These are phyloP conservation scores for Radiomyces spectabilis DNA, from an alignment of 192 early-diverging fungal genomes.

Conservation along the genomic window DNA sequence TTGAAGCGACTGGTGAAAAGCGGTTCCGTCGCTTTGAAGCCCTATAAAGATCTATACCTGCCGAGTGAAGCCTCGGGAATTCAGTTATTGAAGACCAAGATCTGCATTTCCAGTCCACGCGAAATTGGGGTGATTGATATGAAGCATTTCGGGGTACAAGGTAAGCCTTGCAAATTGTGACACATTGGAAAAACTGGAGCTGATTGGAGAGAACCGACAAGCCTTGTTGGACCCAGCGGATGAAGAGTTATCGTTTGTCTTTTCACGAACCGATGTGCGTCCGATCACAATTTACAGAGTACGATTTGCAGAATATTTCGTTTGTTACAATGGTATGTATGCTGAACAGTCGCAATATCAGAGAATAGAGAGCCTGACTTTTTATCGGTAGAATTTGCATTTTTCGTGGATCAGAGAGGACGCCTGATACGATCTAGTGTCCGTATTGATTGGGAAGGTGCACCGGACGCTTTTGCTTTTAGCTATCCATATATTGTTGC, in stretches of 20 bases:
- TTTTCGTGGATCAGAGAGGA: conserved; percentile 86
- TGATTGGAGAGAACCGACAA: not conserved
- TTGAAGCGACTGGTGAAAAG: conserved; percentile 9
- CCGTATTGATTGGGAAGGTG: conserved; percentile 83
- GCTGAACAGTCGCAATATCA: too few species aligned
- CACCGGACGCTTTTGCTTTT: conserved; percentile 75
- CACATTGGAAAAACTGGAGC: too few species aligned
- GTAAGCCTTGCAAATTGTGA: not conserved
- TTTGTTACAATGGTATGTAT: conserved; percentile 92
- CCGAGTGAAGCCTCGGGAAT: conserved; percentile 83
- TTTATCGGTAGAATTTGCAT: conserved; percentile 70
- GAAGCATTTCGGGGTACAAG: conserved; percentile 78
- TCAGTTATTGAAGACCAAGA: conserved; percentile 73
- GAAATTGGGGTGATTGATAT: conserved; percentile 94
- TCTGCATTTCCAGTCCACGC: conserved; percentile 84
- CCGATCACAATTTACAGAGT: conserved; percentile 82
- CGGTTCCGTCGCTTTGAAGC: conserved; percentile 9
- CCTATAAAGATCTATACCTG: conserved; percentile 75
- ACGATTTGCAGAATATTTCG: conserved; percentile 69
- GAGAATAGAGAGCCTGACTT: not conserved
- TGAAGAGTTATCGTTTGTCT: conserved; percentile 70
- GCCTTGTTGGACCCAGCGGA: conserved; percentile 77
- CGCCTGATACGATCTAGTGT: conserved; percentile 60
- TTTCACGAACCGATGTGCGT: conserved; percentile 66
- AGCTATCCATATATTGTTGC: conserved; percentile 83